Evolutionary conservation across 345 rosid species (phyloP).

Genomic region (Populus nigra): DNA sequence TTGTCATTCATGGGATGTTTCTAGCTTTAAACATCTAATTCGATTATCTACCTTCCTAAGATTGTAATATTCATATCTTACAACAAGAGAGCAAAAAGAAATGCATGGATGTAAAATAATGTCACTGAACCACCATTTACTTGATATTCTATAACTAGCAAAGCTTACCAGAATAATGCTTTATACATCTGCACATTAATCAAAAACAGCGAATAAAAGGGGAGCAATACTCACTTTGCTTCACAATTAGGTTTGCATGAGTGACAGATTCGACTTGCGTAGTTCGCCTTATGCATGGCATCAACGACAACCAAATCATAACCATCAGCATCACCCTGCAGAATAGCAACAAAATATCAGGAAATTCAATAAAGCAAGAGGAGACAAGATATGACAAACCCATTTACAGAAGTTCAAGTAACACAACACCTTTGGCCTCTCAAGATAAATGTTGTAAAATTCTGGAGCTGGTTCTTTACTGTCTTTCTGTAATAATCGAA

Average conservation of each 20-base stretch:
- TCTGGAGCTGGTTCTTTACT: constrained; percentile 98
- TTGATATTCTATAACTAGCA: neutral
- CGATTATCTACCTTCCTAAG: neutral
- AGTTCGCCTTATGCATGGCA: constrained; percentile 99
- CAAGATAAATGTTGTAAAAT: constrained; percentile 96
- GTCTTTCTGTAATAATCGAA: constrained; percentile 89
- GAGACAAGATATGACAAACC: constrained; percentile 1
- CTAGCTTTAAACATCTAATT: neutral
- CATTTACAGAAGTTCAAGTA: constrained; percentile 13
- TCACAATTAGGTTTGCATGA: constrained; percentile 99
- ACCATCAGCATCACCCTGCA: constrained; percentile 99
- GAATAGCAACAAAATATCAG: constrained; percentile 24
- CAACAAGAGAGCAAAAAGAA: neutral
- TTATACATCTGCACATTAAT: neutral
- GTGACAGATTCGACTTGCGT: constrained; percentile 99
- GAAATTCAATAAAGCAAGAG: constrained; percentile 19
- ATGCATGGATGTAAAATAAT: neutral
- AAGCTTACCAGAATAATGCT: neutral
- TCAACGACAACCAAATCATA: constrained; percentile 99
- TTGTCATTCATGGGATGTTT: neutral
- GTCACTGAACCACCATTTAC: neutral
- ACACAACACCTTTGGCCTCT: constrained; percentile 90
- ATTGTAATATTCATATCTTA: neutral
- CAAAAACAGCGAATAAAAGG: neutral
- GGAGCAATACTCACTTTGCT: constrained; percentile 73